Conservation (phyloP, 345 rosid species). For the Murraya paniculata region DNA sequence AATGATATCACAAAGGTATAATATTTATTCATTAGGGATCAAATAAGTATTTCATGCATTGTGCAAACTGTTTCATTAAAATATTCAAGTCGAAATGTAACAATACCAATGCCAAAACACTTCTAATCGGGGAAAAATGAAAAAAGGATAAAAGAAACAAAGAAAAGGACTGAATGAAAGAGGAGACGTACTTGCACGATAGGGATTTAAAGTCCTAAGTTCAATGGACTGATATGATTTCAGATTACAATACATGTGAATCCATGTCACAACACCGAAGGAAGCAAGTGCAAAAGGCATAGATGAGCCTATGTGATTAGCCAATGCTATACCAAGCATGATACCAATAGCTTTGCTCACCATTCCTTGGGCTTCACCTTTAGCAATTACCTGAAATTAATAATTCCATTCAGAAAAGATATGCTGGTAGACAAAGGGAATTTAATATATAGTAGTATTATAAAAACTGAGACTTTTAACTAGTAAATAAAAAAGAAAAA, state of each 20-base stretch:
- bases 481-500: conserved; percentile 12
- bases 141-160: no score
- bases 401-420: conserved; percentile 14
- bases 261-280: conserved; percentile 71
- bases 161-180: background rate
- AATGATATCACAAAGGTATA: background rate
- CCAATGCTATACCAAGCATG: conserved; percentile 78
- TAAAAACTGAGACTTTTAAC: conserved; percentile 1
- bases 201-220: conserved; percentile 88
- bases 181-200: conserved; percentile 84
- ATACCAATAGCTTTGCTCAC: conserved; percentile 90
- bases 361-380: conserved; percentile 99
- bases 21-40: background rate
- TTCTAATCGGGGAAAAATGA: background rate
- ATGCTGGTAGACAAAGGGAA: background rate
- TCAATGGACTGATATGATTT: conserved; percentile 92
- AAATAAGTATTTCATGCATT: background rate
- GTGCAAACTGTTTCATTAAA: background rate
- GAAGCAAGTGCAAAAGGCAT: conserved; percentile 74
- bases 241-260: conserved; percentile 96
- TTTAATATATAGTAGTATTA: background rate
- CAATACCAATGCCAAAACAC: background rate
- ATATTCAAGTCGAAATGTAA: background rate
- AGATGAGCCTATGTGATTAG: conserved; percentile 71
- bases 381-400: conserved; percentile 77